These are phyloP conservation scores for Candida sonorensis DNA, from an alignment of 805 yeast genomes.

Conservation along the genomic window DNA sequence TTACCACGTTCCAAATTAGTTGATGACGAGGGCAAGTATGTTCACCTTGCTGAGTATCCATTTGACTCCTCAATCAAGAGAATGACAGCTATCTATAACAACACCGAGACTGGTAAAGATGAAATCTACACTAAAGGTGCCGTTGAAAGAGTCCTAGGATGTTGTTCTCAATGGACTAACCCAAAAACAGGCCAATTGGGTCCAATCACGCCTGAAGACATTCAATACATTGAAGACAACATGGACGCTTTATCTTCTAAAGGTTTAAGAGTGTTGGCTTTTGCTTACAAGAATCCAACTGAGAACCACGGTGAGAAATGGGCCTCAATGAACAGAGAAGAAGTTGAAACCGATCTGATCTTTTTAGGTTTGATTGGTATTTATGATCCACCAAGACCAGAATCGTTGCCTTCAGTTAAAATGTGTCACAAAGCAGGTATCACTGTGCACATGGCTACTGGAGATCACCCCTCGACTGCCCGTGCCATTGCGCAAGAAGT, in stretches of 20 bases:
- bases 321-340: slow-evolving; percentile 30
- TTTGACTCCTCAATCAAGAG: slow-evolving; percentile 70
- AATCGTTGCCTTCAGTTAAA: slow-evolving; percentile 58
- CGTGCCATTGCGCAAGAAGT: slow-evolving; percentile 76
- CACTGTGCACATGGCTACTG: slow-evolving; percentile 75
- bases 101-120: slow-evolving; percentile 22
- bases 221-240: slow-evolving; percentile 39
- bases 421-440: slow-evolving; percentile 70
- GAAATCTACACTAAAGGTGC: slow-evolving; percentile 62
- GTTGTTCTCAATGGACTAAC: slow-evolving; percentile 50
- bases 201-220: slow-evolving; percentile 36
- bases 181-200: slow-evolving; percentile 23
- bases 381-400: slow-evolving; percentile 74
- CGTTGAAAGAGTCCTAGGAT: slow-evolving; percentile 56
- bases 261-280: slow-evolving; percentile 69
- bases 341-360: slow-evolving; percentile 45
- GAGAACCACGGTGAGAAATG: slow-evolving; percentile 20
- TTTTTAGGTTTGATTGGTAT: slow-evolving; percentile 70
- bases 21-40: slow-evolving; percentile 30
- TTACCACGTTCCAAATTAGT: slow-evolving; percentile 39
- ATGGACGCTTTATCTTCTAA: slow-evolving; percentile 54
- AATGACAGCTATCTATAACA: slow-evolving; percentile 56
- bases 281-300: slow-evolving; percentile 41
- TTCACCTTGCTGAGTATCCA: slow-evolving; percentile 60
- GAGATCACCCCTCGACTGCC: slow-evolving; percentile 80